These are phyloP conservation scores for Simmondsia chinensis DNA, from an alignment of 148 eudicot species.

Conservation along the genomic window DNA sequence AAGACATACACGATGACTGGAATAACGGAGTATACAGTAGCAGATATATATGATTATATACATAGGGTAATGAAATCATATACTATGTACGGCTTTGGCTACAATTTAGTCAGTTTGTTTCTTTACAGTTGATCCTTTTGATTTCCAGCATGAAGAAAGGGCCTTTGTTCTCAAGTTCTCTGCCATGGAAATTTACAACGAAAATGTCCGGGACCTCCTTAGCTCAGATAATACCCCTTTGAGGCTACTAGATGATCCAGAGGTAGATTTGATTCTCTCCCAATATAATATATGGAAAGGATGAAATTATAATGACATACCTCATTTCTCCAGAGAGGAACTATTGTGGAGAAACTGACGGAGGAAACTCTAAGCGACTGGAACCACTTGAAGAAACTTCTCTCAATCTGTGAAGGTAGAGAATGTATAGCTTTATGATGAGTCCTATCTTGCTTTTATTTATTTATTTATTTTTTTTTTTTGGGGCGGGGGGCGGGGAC, in stretches of 20 bases:
- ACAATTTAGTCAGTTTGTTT: background rate
- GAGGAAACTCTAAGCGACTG: slow-evolving; percentile 76
- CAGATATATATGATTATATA: slow-evolving; percentile 81
- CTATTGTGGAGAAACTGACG: slow-evolving; percentile 78
- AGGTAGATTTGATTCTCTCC: slow-evolving; percentile 36
- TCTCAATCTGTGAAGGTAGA: slow-evolving; percentile 85
- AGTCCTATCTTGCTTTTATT: background rate
- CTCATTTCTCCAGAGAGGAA: slow-evolving; percentile 54
- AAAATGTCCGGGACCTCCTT: slow-evolving; percentile 88
- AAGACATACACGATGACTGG: slow-evolving; percentile 95
- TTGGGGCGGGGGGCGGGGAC: no score
- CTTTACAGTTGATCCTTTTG: slow-evolving; percentile 6
- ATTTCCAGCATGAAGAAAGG: slow-evolving; percentile 73
- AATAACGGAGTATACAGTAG: slow-evolving; percentile 76
- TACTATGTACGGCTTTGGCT: slow-evolving; percentile 1
- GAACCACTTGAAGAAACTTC: slow-evolving; percentile 76
- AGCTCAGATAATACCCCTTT: slow-evolving; percentile 56
- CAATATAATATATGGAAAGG: background rate
- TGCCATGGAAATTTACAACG: slow-evolving; percentile 94
- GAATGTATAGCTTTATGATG: background rate
- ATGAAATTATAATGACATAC: slow-evolving; percentile 6
- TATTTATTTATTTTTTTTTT: background rate
- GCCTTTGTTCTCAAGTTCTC: slow-evolving; percentile 87
- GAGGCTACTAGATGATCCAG: slow-evolving; percentile 83
- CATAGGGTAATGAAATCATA: slow-evolving; percentile 42